Base-by-base conservation (phyloP, 2,329 filamentous ascomycete species). In the Pezicula neosporulosa region DNA sequence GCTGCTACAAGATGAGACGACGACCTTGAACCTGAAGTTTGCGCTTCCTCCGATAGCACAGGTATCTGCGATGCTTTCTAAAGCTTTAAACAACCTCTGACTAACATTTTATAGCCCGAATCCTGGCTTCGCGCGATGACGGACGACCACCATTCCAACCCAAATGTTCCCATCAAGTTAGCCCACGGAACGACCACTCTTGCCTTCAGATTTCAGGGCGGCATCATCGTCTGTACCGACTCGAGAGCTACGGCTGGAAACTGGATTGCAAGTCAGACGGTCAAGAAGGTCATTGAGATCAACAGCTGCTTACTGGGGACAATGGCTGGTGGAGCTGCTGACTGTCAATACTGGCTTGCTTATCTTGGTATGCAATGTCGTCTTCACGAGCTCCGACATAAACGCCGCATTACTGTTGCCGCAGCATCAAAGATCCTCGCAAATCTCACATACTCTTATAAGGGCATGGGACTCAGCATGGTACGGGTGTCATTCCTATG, bases 251-350 rank as follows among this genome's bases (percentile, higher is more conserved):
- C 94, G 44, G 93, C 94, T 28, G 94, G 94, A 66, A 95, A 94
- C 82, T 99, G 94, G 94, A 99, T 99, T 74, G 94, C 94, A 60
- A 96, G 90, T 75, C 94, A 99, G 81, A 99, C 94, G 49, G 94
- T 99, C 68, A 99, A 99, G 85, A 99, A 99, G 82, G 94, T 99
- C 63, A 97, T 99, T 68, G 91, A 96, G 81, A 96, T 96, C 80
- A 96, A 96, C 78, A 90, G 81, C 73, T 88, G 87, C 72, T 81
- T 99, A 73, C 76, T 99, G 66, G 94, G 94, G 60, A 99, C 94
- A 62, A 96, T 99, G 93, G 94, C 94, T 57, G 94, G 94, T 72
- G 94, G 94, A 75, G 94, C 94, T 68, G 94, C 94, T 72, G 94
- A 99, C 76, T 99, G 94, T 75, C 94, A 97, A 84, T 97, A 97